phyloP scores from a whole-genome alignment of 2,329 filamentous ascomycete genomes.

The Lojkania enalia region DNA sequence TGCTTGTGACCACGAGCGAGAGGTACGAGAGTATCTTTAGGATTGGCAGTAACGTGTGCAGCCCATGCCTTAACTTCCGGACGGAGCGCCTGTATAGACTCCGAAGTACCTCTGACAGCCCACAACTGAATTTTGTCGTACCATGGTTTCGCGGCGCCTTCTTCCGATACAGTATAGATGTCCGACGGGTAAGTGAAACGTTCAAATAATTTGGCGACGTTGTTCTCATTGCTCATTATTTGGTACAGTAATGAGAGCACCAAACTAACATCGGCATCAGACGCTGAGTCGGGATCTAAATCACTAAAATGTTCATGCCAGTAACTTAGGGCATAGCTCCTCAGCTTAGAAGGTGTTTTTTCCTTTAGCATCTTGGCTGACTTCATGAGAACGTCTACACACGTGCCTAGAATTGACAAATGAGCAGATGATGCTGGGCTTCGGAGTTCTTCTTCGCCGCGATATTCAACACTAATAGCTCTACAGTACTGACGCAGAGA shows the following conservation, averaged over 20 bases:
- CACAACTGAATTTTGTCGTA: conserved; percentile 6
- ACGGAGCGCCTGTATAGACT: not conserved
- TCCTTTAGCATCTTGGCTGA: conserved; percentile 1
- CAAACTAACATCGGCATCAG: conserved; percentile 7
- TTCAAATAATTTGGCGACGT: conserved; percentile 14
- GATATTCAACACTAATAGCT: conserved; percentile 15
- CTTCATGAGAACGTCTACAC: conserved; percentile 9
- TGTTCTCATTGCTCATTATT: conserved; percentile 15
- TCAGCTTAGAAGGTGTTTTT: not conserved
- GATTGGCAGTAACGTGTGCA: not conserved
- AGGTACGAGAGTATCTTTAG: not conserved
- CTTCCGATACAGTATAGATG: conserved; percentile 5
- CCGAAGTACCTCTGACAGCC: conserved; percentile 1
- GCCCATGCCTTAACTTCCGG: conserved; percentile 7
- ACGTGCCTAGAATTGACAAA: conserved; percentile 21
- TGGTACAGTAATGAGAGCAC: conserved; percentile 12
- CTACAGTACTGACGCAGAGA: conserved; percentile 27
- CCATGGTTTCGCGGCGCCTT: conserved; percentile 5
- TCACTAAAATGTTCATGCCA: conserved; percentile 23
- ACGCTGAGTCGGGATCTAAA: conserved; percentile 10
- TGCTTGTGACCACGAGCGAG: conserved; percentile 6
- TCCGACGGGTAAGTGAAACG: not conserved
- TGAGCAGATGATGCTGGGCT: conserved; percentile 21
- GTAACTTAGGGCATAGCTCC: conserved; percentile 13
- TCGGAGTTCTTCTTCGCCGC: conserved; percentile 12